Evolutionary conservation across 108 stramenopile genomes (phyloP), one percentile per base, ranked within the genome.

Genomic region (Aurantiochytrium sp.): DNA sequence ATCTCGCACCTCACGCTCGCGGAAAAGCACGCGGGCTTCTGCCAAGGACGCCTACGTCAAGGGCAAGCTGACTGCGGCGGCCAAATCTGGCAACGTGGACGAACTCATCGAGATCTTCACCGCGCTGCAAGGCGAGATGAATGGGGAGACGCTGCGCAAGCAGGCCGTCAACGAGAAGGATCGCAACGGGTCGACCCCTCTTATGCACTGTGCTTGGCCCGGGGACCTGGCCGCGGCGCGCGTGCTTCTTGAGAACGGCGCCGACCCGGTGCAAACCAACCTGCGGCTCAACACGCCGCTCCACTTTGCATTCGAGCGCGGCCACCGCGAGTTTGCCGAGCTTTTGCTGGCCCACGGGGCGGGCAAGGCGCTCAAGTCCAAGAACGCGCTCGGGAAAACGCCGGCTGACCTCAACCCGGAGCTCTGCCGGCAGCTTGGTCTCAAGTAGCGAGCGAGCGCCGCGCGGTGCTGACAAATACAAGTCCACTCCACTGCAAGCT

Each of bases 301-400:
- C 17, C 73, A 81, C 73, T 81, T 81, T 81, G 73, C 73, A 22
- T 81, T 81, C 45, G 73, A 81, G 45, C 73, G 73, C 15, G 73
- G 73, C 19, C 73, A 81, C 24, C 42, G 39, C 39, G 73, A 81
- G 4, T 81, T 81, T 42, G 73, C 73, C 21, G 24, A 81, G 3
- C 45, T 81, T 48, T 48, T 81, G 27, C 21, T 81, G 19, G 39
- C 39, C 36, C 39, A 81, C 24, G 73, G 73, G 19, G 73, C 73
- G 12, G 27, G 19, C 12, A 48, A 41, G 21, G 73, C 39, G n/a
- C 45, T 81, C 27, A 81, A 41, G 30, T 27, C 27, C 19, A 81
- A 81, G 2, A 81, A 81, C 24, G 73, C 73, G 21, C 73, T 81
- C 45, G 73, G 73, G 10, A 81, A 81, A 24, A 81, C 73, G 12